Percentiles rank a stretch among this genome's conserved stretches.
Conservation (phyloP, 768 basidiomycete species). For the Fistulinella prunicolor region DNA sequence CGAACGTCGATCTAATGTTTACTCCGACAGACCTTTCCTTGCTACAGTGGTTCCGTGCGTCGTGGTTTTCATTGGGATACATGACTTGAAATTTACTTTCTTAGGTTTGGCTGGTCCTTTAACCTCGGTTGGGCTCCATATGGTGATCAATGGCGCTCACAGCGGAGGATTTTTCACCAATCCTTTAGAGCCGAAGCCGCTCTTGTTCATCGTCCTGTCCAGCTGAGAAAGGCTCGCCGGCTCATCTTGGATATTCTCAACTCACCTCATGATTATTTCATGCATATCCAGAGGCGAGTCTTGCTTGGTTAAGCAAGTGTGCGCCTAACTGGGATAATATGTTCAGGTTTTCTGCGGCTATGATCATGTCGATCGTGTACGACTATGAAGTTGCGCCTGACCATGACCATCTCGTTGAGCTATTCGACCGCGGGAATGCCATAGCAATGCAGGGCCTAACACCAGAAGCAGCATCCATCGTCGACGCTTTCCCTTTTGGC, state of each 20-base stretch:
- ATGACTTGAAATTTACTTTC: neutral
- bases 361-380: slow-evolving; percentile 41
- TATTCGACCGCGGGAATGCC: slow-evolving; percentile 34
- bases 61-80: neutral
- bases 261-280: neutral
- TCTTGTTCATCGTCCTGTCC: slow-evolving; percentile 11
- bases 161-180: slow-evolving; percentile 25
- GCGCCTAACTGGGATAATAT: neutral
- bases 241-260: slow-evolving; percentile 15
- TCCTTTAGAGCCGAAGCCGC: slow-evolving; percentile 18
- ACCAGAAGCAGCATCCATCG: slow-evolving; percentile 15
- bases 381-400: slow-evolving; percentile 35
- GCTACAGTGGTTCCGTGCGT: slow-evolving; percentile 16
- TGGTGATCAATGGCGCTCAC: slow-evolving; percentile 22
- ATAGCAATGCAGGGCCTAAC: slow-evolving; percentile 13
- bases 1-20: slow-evolving; percentile 25
- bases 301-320: neutral
- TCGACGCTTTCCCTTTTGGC: slow-evolving; percentile 24
- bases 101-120: slow-evolving; percentile 24
- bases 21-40: slow-evolving; percentile 26
- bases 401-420: slow-evolving; percentile 37
- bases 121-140: slow-evolving; percentile 16
- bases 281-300: slow-evolving; percentile 11
- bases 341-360: slow-evolving; percentile 32
- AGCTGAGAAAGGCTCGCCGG: slow-evolving; percentile 18